Evolutionary conservation across 2,329 filamentous ascomycete species (phyloP), one percentile per base, ranked within the genome.

Genomic region (Parafenestella ontariensis): DNA sequence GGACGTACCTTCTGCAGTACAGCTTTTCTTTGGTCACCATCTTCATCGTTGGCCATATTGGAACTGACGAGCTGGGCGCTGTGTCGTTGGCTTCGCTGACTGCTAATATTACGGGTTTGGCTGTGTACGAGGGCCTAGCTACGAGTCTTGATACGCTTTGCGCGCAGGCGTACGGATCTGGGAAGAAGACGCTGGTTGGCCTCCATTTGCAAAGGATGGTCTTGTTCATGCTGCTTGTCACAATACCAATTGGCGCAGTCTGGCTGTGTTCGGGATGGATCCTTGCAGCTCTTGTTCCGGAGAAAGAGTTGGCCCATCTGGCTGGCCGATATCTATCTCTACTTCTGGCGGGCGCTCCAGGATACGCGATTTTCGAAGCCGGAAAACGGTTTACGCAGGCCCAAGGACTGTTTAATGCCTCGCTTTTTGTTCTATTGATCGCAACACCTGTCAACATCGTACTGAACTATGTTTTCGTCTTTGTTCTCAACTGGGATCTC

Each of bases 1-100:
- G 79, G n/a, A 85, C 82, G 1, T 85, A 83, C 56, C 66, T 85
- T 0, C 73, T 85, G 5, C 81, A 85, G 57, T 85, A 84, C 60
- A 82, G 77, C 7, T 83, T 82, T 59, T 81, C 64, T 10, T 70
- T 84, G 29, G 78, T 83, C 49, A 82, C 81, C 1, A 82, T 82
- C 20, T 78, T 83, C 34, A 79, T 82, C 0, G 82, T 81, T 0
- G 82, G 83, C 0, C 82, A 82, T 61, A 76, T 85, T 8, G 78
- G 82, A 18, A 80, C 80, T 3, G 78, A 82, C 60, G 82, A 83
- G 52, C 68, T 85, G 9, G 83, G 81, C 1, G 83, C 82, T 0
- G 81, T 82, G 0, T 82, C 79, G 48, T 65, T 85, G 15, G 81
- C 81, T 21, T 78, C 81, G 21, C 84, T 82, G 41, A 84, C 82